Base-by-base conservation (phyloP, 176 grass and related monocot genomes). In the Zoysia japonica region DNA sequence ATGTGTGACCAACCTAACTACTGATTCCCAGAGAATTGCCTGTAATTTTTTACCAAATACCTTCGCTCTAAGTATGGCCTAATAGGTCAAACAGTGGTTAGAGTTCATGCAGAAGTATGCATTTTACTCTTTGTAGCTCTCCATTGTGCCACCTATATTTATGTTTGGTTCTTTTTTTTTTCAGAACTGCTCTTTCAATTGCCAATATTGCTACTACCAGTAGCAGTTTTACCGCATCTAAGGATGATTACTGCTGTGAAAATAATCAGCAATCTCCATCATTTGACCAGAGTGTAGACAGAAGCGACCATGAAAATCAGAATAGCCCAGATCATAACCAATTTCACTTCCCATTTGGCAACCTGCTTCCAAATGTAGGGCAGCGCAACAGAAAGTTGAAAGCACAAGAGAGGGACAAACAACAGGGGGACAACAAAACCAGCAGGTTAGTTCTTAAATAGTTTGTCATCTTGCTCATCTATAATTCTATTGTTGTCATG, bases 281-380 rank as follows among this genome's bases (percentile, higher is more conserved):
- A 79, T 75, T 82, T 14, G 69, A 75, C 6, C 2, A 38, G 42
- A 53, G 70, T 39, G 14, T 82, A 75, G 85, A 89, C 53, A 83
- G 50, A 7, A 60, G 60, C 54, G 67, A 61, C 67, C 35, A 49
- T 9, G 71, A 61, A 80, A 68, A 61, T 77, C 63, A 89, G 14
- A 76, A 17, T 43, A 75, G 61, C 60, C 51, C 74, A 74, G 80
- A 85, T 19, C 80, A 64, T 71, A 77, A 53, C 61, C 61, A 64
- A 74, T 84, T 82, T 39, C 75, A 70, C 61, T 94, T 92, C 66
- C 89, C 89, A 53, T 97, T 94, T 68, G 65, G 83, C 47, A 87
- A 85, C 35, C 85, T 87, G 81, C 77, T 94, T 83, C 85, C 78
- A 83, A 92, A 94, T 89, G 82, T 86, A 17, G 92, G 92, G 89